Conservation (phyloP, 2,329 filamentous ascomycete genomes). For the Monilinia laxa region DNA sequence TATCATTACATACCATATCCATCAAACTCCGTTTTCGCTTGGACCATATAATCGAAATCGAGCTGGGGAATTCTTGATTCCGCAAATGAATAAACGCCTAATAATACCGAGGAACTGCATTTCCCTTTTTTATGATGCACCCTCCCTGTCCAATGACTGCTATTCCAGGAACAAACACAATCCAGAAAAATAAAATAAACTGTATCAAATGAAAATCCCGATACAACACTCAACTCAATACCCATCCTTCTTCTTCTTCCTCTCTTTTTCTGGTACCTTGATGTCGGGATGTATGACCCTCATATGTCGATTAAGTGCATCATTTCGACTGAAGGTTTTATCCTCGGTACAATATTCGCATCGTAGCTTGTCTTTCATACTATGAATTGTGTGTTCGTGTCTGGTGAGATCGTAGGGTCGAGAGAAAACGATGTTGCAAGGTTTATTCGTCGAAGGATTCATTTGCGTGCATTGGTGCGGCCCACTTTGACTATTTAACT, state of each 20-base stretch:
- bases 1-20: too few species aligned
- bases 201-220: neutral
- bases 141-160: too few species aligned
- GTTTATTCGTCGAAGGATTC: constrained; percentile 92
- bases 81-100: too few species aligned
- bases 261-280: constrained; percentile 70
- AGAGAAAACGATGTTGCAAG: constrained; percentile 92
- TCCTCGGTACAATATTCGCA: constrained; percentile 93
- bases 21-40: too few species aligned
- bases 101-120: too few species aligned
- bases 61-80: too few species aligned
- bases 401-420: constrained; percentile 93
- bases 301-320: constrained; percentile 92
- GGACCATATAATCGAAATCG: too few species aligned
- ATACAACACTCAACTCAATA: neutral
- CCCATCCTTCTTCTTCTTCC: constrained; percentile 45
- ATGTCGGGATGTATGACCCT: constrained; percentile 79
- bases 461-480: constrained; percentile 91
- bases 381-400: constrained; percentile 97
- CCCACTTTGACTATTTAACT: constrained; percentile 81
- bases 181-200: neutral
- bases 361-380: constrained; percentile 91
- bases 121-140: too few species aligned
- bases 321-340: constrained; percentile 94
- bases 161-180: too few species aligned